These are phyloP conservation scores for Verticillium zaregamsianum DNA, from an alignment of 2,329 filamentous ascomycete genomes.

Conservation along the genomic window DNA sequence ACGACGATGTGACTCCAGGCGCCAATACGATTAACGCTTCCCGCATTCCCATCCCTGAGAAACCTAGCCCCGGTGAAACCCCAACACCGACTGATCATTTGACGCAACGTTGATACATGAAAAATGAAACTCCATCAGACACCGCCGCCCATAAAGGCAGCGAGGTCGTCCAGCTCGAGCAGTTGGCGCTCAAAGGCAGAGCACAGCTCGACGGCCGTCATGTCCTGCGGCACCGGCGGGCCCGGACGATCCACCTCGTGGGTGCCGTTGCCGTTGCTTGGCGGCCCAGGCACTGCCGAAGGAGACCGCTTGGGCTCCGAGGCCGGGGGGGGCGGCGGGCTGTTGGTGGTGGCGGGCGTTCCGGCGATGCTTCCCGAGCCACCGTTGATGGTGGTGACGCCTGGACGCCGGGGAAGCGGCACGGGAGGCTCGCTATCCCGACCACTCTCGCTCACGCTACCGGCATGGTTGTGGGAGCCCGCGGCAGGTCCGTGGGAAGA, in stretches of 20 bases:
- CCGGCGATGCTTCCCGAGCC: constrained; percentile 45
- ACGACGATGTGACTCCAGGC: neutral
- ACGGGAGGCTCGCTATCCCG: constrained; percentile 52
- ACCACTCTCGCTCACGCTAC: constrained; percentile 32
- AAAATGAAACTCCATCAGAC: constrained; percentile 31
- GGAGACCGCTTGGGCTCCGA: constrained; percentile 33
- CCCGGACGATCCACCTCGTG: constrained; percentile 15
- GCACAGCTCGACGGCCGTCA: constrained; percentile 56
- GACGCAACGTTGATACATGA: neutral
- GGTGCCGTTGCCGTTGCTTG: constrained; percentile 9
- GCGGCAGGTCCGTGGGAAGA: constrained; percentile 22
- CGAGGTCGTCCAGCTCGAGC: constrained; percentile 56
- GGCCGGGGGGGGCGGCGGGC: constrained; percentile 32
- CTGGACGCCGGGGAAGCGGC: constrained; percentile 43
- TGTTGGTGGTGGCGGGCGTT: constrained; percentile 40
- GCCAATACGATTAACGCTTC: neutral
- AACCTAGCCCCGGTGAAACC: neutral
- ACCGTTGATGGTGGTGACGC: constrained; percentile 57
- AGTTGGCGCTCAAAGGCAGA: constrained; percentile 56
- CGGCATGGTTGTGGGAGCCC: constrained; percentile 21
- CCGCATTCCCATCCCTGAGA: neutral
- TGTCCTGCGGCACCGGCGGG: constrained; percentile 34
- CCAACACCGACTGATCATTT: neutral
- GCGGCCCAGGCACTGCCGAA: constrained; percentile 5
- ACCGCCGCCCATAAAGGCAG: constrained; percentile 59